Percentiles rank a stretch among this genome's conserved stretches.
Evolutionary conservation across 352 stramenopile genomes (phyloP).

Genomic region (Phytopythium delawarense): DNA sequence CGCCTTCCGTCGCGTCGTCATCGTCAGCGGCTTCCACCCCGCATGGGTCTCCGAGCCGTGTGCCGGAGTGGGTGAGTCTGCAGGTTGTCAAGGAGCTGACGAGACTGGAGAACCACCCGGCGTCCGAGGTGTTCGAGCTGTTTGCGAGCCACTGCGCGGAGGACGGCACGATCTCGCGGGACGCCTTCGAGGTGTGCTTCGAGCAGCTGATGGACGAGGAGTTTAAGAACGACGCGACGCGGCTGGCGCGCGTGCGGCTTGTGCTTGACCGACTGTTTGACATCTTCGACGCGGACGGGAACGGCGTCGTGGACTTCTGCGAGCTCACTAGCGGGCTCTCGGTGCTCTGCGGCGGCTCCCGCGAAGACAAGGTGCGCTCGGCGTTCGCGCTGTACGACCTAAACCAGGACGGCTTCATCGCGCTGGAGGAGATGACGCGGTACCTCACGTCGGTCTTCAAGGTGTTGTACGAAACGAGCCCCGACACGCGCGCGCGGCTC

Average conservation of each 20-base stretch:
- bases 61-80: constrained; percentile 68
- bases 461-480: constrained; percentile 80
- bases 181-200: constrained; percentile 83
- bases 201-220: constrained; percentile 78
- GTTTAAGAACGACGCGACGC: constrained; percentile 68
- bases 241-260: constrained; percentile 53
- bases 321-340: constrained; percentile 81
- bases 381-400: constrained; percentile 88
- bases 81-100: constrained; percentile 84
- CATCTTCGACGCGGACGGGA: constrained; percentile 78
- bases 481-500: constrained; percentile 48
- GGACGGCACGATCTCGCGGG: constrained; percentile 71
- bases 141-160: constrained; percentile 81
- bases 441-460: constrained; percentile 87
- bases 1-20: constrained; percentile 16
- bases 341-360: constrained; percentile 72
- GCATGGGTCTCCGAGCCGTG: constrained; percentile 11
- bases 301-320: constrained; percentile 80
- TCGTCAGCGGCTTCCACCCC: constrained; percentile 1
- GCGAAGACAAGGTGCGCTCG: constrained; percentile 80
- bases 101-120: constrained; percentile 73
- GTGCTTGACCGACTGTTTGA: constrained; percentile 78
- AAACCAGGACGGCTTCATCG: constrained; percentile 84
- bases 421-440: constrained; percentile 84
- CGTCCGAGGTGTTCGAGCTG: constrained; percentile 83